These are phyloP conservation scores for Blastobotrys capitulatus DNA, from an alignment of 1,139 yeast genomes.

Conservation along the genomic window DNA sequence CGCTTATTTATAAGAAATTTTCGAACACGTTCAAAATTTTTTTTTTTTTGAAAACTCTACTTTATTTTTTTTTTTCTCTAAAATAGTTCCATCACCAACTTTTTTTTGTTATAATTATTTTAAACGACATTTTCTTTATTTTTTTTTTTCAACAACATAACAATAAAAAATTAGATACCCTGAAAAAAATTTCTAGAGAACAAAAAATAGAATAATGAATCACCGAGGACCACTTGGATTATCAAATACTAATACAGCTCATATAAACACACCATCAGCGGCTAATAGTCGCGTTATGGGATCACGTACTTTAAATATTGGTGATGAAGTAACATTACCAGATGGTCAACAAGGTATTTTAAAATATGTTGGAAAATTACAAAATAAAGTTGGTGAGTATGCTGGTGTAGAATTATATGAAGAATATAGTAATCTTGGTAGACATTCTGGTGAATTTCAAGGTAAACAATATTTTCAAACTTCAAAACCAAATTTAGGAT, in stretches of 20 bases:
- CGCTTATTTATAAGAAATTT: too few species aligned
- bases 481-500: constrained; percentile 57
- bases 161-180: too few species aligned
- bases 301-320: constrained; percentile 26
- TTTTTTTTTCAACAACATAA: too few species aligned
- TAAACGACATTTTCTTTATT: too few species aligned
- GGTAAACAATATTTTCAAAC: constrained; percentile 60
- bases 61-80: too few species aligned
- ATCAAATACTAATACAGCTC: neutral
- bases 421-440: constrained; percentile 59
- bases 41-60: too few species aligned
- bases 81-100: too few species aligned
- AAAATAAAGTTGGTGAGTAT: constrained; percentile 69
- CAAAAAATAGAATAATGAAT: too few species aligned
- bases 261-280: neutral
- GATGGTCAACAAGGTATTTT: constrained; percentile 51
- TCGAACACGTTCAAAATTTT: too few species aligned
- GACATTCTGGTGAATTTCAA: constrained; percentile 67
- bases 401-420: constrained; percentile 84
- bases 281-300: neutral
- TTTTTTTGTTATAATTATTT: too few species aligned
- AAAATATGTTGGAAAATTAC: constrained; percentile 67
- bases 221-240: neutral
- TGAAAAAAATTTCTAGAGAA: too few species aligned
- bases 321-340: constrained; percentile 38